phyloP scores from a whole-genome alignment of 2,329 filamentous ascomycete genomes.

The Erysiphe neolycopersici region DNA sequence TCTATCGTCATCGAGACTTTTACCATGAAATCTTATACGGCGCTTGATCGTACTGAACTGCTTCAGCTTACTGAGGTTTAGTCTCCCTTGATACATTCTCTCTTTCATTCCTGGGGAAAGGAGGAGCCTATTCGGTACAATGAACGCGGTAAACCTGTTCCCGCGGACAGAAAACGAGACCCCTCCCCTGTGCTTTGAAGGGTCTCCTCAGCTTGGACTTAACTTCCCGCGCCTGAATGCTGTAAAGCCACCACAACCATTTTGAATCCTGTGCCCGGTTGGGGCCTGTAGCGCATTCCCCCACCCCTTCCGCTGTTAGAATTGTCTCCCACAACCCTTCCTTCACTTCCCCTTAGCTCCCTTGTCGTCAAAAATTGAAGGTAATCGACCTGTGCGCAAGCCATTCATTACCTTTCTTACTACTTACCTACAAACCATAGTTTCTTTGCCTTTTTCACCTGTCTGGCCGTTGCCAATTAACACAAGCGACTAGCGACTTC shows the following conservation, averaged over 20 bases:
- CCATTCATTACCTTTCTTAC: conserved; percentile 2
- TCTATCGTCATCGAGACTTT: no score
- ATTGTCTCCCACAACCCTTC: conserved; percentile 1
- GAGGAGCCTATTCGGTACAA: no score
- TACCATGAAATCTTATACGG: no score
- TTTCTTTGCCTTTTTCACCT: conserved; percentile 1
- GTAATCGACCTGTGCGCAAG: conserved; percentile 7
- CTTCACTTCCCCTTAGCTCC: conserved; percentile 7
- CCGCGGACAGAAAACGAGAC: neutral
- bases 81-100: no score
- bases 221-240: neutral
- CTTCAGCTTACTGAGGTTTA: no score
- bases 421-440: neutral
- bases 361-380: conserved; percentile 6
- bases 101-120: no score
- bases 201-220: neutral
- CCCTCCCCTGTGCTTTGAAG: neutral
- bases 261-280: neutral
- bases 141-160: neutral
- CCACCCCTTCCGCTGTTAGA: conserved; percentile 1
- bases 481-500: conserved; percentile 1
- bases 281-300: neutral
- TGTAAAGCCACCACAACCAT: conserved; percentile 1
- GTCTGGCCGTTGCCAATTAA: conserved; percentile 1
- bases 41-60: no score